phyloP scores from a whole-genome alignment of 2,329 filamentous ascomycete species.

The Penicillium nordicum region DNA sequence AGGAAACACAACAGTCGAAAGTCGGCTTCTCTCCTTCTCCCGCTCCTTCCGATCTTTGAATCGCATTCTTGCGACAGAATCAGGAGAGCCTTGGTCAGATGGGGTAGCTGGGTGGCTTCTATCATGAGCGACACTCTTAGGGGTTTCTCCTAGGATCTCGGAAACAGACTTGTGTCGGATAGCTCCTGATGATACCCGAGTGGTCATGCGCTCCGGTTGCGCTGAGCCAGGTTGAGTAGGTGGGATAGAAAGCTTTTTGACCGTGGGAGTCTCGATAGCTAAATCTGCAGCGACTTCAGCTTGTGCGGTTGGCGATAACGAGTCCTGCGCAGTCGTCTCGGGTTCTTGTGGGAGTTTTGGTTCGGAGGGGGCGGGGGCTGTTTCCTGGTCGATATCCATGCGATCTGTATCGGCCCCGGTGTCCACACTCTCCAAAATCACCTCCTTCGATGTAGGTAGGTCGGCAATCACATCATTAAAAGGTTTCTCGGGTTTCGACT shows the following conservation, averaged over 20 bases:
- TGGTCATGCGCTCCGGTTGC: slow-evolving; percentile 59
- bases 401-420: slow-evolving; percentile 14
- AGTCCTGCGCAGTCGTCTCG: slow-evolving; percentile 10
- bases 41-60: slow-evolving; percentile 53
- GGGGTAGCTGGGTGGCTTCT: slow-evolving; percentile 27
- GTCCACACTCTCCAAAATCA: slow-evolving; percentile 25
- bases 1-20: slow-evolving; percentile 75
- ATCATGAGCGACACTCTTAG: slow-evolving; percentile 39
- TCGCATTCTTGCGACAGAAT: slow-evolving; percentile 39
- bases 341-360: slow-evolving; percentile 13
- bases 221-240: slow-evolving; percentile 29
- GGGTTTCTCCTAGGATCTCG: slow-evolving; percentile 64
- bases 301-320: slow-evolving; percentile 16
- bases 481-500: slow-evolving; percentile 36
- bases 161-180: slow-evolving; percentile 70
- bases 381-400: slow-evolving; percentile 19
- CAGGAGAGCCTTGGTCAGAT: slow-evolving; percentile 26
- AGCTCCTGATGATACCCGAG: slow-evolving; percentile 65
- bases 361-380: slow-evolving; percentile 8
- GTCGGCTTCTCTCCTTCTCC: slow-evolving; percentile 58
- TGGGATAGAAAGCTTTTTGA: slow-evolving; percentile 23
- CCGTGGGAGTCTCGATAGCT: slow-evolving; percentile 6
- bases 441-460: slow-evolving; percentile 24
- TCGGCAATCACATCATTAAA: slow-evolving; percentile 14
- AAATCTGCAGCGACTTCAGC: slow-evolving; percentile 12